Percentiles rank a stretch among this genome's conserved stretches.
Conservation (phyloP, 2,329 filamentous ascomycete genomes). For the Sporothrix sp. region DNA sequence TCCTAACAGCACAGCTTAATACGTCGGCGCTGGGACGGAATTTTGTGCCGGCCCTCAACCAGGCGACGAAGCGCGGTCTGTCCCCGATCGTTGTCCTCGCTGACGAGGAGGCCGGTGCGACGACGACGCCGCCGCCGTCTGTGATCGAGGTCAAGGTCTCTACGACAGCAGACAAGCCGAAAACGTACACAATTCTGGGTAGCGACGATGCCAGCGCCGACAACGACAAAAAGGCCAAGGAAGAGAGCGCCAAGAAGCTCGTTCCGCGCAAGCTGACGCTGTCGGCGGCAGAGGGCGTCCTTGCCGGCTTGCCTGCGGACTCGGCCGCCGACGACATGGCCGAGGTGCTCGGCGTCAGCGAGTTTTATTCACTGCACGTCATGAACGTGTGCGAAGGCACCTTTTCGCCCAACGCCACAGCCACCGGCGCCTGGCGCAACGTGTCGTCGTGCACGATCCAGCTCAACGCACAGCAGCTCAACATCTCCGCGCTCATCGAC, state of each 20-base stretch:
- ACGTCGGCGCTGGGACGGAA: constrained; percentile 32
- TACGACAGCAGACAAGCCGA: background rate
- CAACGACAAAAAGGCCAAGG: constrained; percentile 10
- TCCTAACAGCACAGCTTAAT: constrained; percentile 27
- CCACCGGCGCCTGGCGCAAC: constrained; percentile 18
- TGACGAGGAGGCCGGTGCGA: constrained; percentile 8
- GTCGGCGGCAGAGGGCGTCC: constrained; percentile 17
- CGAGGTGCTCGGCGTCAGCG: constrained; percentile 23
- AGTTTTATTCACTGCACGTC: constrained; percentile 27
- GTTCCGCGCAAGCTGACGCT: constrained; percentile 14
- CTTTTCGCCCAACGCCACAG: constrained; percentile 22
- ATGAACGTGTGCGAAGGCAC: constrained; percentile 24
- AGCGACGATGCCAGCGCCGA: constrained; percentile 17
- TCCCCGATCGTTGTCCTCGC: constrained; percentile 16
- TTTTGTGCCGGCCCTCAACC: constrained; percentile 24
- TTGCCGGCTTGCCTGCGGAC: constrained; percentile 18
- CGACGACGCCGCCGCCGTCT: constrained; percentile 6
- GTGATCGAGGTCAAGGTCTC: background rate
- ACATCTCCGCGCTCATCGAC: constrained; percentile 39
- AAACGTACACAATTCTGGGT: constrained; percentile 5
- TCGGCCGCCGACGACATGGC: constrained; percentile 20
- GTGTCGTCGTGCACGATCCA: constrained; percentile 21
- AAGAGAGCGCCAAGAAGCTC: background rate
- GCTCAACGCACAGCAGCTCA: constrained; percentile 21
- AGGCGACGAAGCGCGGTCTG: constrained; percentile 19